These are phyloP conservation scores for Trametes punicea DNA, from an alignment of 768 basidiomycete species.

Conservation along the genomic window DNA sequence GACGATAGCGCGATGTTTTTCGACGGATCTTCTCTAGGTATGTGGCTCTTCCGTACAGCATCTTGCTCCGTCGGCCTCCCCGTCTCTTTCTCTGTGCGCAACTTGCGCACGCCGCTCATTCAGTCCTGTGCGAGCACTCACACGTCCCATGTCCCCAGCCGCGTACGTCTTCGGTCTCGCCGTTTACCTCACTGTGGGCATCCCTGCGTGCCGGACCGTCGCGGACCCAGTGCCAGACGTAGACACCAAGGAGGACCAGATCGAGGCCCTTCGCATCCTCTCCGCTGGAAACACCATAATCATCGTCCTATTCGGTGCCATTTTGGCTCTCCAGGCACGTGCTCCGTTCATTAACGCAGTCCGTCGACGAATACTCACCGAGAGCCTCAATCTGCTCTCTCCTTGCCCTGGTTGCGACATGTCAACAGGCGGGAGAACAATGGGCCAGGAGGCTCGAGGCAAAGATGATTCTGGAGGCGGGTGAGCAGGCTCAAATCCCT, in stretches of 20 bases:
- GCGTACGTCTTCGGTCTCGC: constrained; percentile 73
- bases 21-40: constrained; percentile 86
- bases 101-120: not conserved
- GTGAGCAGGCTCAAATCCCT: constrained; percentile 9
- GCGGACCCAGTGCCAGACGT: constrained; percentile 50
- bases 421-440: constrained; percentile 44
- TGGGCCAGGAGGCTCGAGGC: constrained; percentile 44
- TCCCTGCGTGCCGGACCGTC: constrained; percentile 76
- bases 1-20: constrained; percentile 94
- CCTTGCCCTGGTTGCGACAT: not conserved
- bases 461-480: constrained; percentile 33
- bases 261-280: constrained; percentile 78
- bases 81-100: not conserved
- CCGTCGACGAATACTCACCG: not conserved
- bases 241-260: constrained; percentile 61
- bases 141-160: constrained; percentile 39
- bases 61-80: not conserved
- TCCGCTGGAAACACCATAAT: constrained; percentile 88
- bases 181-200: constrained; percentile 79
- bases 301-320: constrained; percentile 58
- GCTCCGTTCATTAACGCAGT: not conserved
- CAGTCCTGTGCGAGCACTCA: not conserved
- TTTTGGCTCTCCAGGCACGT: constrained; percentile 72
- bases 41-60: constrained; percentile 26
- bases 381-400: not conserved